phyloP scores from a whole-genome alignment of 1,284 basidiomycete species.

The Cutaneotrichosporon sp. region DNA sequence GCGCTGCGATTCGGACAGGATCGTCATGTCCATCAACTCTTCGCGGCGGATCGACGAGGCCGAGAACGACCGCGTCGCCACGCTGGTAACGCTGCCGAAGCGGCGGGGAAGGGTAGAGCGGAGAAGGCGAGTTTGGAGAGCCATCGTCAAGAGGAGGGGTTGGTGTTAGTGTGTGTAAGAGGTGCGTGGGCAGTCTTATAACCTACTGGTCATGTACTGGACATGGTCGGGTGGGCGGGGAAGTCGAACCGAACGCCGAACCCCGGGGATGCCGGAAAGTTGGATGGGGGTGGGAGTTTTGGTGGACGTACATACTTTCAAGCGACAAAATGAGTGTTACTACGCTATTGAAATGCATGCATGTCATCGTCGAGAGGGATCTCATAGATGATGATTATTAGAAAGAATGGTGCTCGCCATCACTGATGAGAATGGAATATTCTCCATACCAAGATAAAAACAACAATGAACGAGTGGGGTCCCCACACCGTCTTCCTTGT shows the following conservation, averaged over 20 bases:
- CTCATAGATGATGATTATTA: too few species aligned
- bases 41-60: conserved; percentile 6
- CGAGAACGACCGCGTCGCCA: conserved; percentile 14
- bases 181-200: background rate
- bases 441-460: too few species aligned
- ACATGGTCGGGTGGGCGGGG: background rate
- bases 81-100: background rate
- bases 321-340: too few species aligned
- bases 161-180: background rate
- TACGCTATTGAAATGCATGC: too few species aligned
- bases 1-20: conserved; percentile 25
- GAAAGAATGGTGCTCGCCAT: too few species aligned
- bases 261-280: conserved; percentile 6
- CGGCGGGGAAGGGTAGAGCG: conserved; percentile 1
- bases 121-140: conserved; percentile 4
- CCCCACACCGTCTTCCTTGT: too few species aligned
- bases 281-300: background rate
- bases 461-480: too few species aligned
- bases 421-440: too few species aligned
- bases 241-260: conserved; percentile 7
- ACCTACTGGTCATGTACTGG: background rate
- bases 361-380: too few species aligned
- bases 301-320: too few species aligned
- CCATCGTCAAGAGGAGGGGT: background rate
- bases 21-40: conserved; percentile 24